Conservation (phyloP, 805 yeast species). For the Kazachstania martiniae region DNA sequence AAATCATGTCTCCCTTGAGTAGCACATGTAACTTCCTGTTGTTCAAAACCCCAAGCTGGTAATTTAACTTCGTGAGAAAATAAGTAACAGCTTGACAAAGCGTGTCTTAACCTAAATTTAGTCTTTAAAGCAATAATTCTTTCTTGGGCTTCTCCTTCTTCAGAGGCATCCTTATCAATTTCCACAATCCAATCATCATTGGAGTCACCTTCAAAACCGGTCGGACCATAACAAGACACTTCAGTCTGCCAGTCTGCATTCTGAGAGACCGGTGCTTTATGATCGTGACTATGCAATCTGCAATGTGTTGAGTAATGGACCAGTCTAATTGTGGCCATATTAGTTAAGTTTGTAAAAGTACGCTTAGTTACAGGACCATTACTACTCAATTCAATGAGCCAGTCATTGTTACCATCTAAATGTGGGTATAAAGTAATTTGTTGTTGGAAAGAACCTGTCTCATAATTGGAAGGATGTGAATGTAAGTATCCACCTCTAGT, state of each 20-base stretch:
- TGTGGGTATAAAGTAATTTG: constrained; percentile 76
- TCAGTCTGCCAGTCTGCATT: constrained; percentile 73
- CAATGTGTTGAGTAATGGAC: constrained; percentile 45
- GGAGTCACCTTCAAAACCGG: constrained; percentile 71
- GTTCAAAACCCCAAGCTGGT: constrained; percentile 78
- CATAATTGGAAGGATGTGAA: constrained; percentile 63
- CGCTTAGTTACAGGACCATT: constrained; percentile 41
- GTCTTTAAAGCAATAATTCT: constrained; percentile 57
- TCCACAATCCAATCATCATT: constrained; percentile 76
- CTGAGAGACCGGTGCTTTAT: constrained; percentile 66
- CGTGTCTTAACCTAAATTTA: constrained; percentile 64
- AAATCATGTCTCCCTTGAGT: constrained; percentile 51
- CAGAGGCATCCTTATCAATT: constrained; percentile 46
- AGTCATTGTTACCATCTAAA: constrained; percentile 60
- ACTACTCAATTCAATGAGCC: constrained; percentile 61
- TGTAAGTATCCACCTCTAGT: constrained; percentile 77
- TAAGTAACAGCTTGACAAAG: constrained; percentile 66
- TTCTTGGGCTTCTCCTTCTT: constrained; percentile 40
- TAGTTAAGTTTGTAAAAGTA: constrained; percentile 48
- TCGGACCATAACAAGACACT: constrained; percentile 64
- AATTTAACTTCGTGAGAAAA: constrained; percentile 67
- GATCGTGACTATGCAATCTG: constrained; percentile 76
- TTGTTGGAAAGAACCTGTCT: constrained; percentile 76
- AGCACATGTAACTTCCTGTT: constrained; percentile 79
- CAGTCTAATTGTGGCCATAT: constrained; percentile 64